Percentiles rank a stretch among this genome's conserved stretches.
These are phyloP conservation scores for Exophiala alcalophila DNA, from an alignment of 2,329 filamentous ascomycete genomes.

Conservation along the genomic window DNA sequence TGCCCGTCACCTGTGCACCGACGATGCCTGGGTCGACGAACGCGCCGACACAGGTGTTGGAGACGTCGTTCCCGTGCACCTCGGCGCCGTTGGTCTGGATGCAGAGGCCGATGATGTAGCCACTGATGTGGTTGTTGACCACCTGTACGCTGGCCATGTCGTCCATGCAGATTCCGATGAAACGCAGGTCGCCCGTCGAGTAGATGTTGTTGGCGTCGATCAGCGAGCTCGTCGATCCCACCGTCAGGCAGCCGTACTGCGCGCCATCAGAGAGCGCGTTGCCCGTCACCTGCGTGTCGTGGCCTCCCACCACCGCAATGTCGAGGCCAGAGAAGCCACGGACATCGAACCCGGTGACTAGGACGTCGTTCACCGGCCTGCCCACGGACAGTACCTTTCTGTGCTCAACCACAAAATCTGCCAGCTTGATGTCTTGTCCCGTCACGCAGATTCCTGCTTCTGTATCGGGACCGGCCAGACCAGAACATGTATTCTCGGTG, in stretches of 20 bases:
- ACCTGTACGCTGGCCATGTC: conserved; percentile 11
- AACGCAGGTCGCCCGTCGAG: conserved; percentile 2
- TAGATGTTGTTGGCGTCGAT: conserved; percentile 20
- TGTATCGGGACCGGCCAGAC: conserved; percentile 16
- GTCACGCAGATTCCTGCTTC: conserved; percentile 23
- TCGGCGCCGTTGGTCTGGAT: conserved; percentile 18
- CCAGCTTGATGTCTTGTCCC: conserved; percentile 16
- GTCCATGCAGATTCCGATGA: conserved; percentile 25
- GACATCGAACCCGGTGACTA: conserved; percentile 21
- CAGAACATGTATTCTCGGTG: conserved; percentile 17
- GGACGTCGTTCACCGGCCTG: conserved; percentile 13
- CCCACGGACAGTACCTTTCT: conserved; percentile 21
- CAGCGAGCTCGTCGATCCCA: conserved; percentile 13
- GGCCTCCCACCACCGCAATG: conserved; percentile 20
- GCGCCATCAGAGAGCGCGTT: conserved; percentile 19
- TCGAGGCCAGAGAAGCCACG: conserved; percentile 16
- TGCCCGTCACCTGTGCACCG: conserved; percentile 16
- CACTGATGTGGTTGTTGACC: conserved; percentile 15
- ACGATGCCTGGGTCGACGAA: conserved; percentile 19
- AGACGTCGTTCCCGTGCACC: conserved; percentile 14
- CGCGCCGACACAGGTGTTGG: conserved; percentile 15
- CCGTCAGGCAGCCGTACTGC: conserved; percentile 18
- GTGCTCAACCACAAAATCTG: conserved; percentile 19
- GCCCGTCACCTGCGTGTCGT: conserved; percentile 8
- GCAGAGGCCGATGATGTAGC: conserved; percentile 21